Evolutionary conservation across 352 stramenopile genomes (phyloP).

Genomic region (Pythium oligandrum): DNA sequence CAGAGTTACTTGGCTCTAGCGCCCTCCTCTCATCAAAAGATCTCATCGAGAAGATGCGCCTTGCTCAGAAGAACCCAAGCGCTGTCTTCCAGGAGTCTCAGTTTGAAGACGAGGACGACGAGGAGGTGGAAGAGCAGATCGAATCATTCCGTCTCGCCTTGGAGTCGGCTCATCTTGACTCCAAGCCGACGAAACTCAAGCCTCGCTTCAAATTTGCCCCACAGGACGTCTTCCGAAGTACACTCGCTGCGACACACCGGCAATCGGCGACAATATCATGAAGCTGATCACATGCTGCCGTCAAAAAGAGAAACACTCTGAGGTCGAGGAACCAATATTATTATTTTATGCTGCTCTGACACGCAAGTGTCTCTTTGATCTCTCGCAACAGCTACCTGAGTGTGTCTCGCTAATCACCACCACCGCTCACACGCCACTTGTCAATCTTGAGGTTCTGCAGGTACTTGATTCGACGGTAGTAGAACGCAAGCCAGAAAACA

Average conservation of each 20-base stretch:
- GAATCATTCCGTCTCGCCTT: constrained; percentile 74
- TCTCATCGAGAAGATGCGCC: constrained; percentile 57
- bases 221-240: constrained; percentile 71
- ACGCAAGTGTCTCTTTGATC: constrained; percentile 1
- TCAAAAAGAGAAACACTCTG: too few relatives aligned
- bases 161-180: constrained; percentile 66
- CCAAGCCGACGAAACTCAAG: constrained; percentile 46
- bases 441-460: constrained; percentile 82
- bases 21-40: constrained; percentile 4
- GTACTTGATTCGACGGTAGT: constrained; percentile 57
- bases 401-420: constrained; percentile 9
- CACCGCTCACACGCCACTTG: constrained; percentile 60
- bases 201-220: constrained; percentile 62
- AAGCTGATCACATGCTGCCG: not conserved
- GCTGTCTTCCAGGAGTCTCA: constrained; percentile 77
- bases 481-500: constrained; percentile 63
- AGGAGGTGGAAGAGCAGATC: constrained; percentile 69
- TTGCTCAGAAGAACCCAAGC: constrained; percentile 65
- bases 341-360: not conserved
- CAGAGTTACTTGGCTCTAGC: not conserved
- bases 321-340: too few relatives aligned
- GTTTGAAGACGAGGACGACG: constrained; percentile 78
- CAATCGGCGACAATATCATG: constrained; percentile 13
- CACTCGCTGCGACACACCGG: constrained; percentile 18
- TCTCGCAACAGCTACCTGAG: not conserved